These are phyloP conservation scores for Suillus alpinus DNA, from an alignment of 768 basidiomycete genomes.

Conservation along the genomic window DNA sequence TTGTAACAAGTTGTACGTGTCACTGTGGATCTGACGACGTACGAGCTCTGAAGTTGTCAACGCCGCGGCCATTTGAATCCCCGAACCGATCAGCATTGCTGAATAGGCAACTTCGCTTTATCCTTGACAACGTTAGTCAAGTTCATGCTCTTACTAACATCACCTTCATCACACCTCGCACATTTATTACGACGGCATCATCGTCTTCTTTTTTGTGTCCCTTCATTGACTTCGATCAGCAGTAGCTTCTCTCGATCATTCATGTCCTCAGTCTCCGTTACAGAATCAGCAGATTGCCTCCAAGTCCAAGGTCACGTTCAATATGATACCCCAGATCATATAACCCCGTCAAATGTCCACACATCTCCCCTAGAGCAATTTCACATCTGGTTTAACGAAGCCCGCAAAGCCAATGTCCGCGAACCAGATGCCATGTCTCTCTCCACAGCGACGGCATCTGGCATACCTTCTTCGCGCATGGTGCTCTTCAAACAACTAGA, in stretches of 20 bases:
- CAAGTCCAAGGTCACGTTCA: constrained; percentile 73
- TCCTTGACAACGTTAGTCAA: neutral
- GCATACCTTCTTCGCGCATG: constrained; percentile 83
- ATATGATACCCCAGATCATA: constrained; percentile 64
- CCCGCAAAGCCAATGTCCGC: constrained; percentile 51
- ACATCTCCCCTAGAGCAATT: constrained; percentile 83
- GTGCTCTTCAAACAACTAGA: constrained; percentile 94
- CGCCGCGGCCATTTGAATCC: neutral
- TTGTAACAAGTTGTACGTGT: too few species aligned
- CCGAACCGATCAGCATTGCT: neutral
- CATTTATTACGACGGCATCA: neutral
- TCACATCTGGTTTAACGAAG: constrained; percentile 78
- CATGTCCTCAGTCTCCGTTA: constrained; percentile 31
- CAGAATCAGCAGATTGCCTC: constrained; percentile 51
- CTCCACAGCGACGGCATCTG: constrained; percentile 65
- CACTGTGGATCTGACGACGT: too few species aligned
- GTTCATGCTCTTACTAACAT: constrained; percentile 5
- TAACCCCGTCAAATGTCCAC: constrained; percentile 59
- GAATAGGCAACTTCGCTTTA: neutral
- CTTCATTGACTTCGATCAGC: neutral
- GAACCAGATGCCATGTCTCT: constrained; percentile 93
- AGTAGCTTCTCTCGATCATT: constrained; percentile 1
- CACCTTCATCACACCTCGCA: neutral
- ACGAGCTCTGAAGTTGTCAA: neutral
- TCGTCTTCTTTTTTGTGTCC: neutral